Percentiles rank a stretch among this genome's conserved stretches.
These are phyloP conservation scores for Aphanomyces astaci DNA, from an alignment of 352 stramenopile genomes.

Conservation along the genomic window DNA sequence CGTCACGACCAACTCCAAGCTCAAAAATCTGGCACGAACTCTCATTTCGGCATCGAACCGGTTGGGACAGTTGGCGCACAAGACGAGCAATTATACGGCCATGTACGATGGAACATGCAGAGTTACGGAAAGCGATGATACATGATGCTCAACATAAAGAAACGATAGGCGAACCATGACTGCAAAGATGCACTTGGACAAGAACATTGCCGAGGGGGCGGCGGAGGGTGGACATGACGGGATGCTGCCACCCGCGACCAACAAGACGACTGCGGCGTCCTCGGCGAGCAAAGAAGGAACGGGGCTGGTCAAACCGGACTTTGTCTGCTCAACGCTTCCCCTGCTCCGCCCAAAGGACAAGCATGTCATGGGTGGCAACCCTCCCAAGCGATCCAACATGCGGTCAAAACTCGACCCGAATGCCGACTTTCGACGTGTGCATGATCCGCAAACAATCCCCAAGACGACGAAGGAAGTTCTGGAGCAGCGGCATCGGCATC, in stretches of 20 bases:
- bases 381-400: conserved; percentile 58
- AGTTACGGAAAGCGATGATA: not conserved
- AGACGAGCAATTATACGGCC: not conserved
- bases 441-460: conserved; percentile 61
- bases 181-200: not conserved
- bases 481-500: not conserved
- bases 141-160: no score
- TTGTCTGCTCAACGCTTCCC: conserved; percentile 31
- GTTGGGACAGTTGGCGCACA: not conserved
- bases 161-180: not conserved
- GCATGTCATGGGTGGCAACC: conserved; percentile 49
- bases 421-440: conserved; percentile 56
- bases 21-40: conserved; percentile 1
- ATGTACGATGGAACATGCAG: not conserved
- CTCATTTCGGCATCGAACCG: conserved; percentile 18
- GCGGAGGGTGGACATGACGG: not conserved
- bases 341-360: conserved; percentile 49
- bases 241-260: not conserved
- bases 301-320: not conserved
- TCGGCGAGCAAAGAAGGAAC: not conserved
- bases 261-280: not conserved
- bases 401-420: conserved; percentile 53
- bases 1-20: conserved; percentile 30
- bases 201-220: not conserved
- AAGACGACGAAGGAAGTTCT: conserved; percentile 61